Conservation (phyloP, 2,329 filamentous ascomycete genomes). For the Albophoma yamanashiensis region DNA sequence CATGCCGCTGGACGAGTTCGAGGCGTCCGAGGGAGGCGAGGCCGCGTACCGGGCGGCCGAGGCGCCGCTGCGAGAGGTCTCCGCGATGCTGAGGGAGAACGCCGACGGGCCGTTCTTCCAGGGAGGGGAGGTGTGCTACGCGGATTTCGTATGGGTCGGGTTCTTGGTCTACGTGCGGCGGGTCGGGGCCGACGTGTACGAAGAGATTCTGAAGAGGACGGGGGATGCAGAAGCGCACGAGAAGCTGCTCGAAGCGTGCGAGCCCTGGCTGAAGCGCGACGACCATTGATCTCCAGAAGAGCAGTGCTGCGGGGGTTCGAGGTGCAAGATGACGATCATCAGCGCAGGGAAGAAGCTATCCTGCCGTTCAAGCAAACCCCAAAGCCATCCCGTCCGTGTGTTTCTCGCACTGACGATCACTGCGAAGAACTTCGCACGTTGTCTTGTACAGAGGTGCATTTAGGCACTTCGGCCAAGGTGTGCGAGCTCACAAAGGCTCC, state of each 20-base stretch:
- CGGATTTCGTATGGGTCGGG: background rate
- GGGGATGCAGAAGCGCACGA: background rate
- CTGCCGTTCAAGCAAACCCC: too few species aligned
- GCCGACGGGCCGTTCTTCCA: conserved; percentile 49
- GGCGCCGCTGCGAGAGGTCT: background rate
- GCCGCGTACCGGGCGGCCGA: background rate
- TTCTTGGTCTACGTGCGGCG: background rate
- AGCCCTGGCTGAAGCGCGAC: background rate
- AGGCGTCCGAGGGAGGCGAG: background rate
- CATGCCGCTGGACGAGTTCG: background rate
- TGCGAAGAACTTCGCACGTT: too few species aligned
- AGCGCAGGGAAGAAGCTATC: too few species aligned
- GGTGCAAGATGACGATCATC: too few species aligned
- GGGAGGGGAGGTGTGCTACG: conserved; percentile 30
- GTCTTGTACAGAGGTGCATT: too few species aligned
- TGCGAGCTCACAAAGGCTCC: too few species aligned
- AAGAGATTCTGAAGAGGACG: background rate
- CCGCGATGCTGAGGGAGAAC: conserved; percentile 29
- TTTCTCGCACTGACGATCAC: too few species aligned
- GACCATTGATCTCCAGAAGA: background rate
- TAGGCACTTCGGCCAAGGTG: too few species aligned
- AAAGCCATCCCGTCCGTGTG: too few species aligned
- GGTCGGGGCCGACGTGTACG: background rate
- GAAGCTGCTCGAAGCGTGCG: background rate
- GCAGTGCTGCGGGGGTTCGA: too few species aligned